Evolutionary conservation across 345 rosid genomes (phyloP).

Genomic region (Chamaenerion angustifolium): DNA sequence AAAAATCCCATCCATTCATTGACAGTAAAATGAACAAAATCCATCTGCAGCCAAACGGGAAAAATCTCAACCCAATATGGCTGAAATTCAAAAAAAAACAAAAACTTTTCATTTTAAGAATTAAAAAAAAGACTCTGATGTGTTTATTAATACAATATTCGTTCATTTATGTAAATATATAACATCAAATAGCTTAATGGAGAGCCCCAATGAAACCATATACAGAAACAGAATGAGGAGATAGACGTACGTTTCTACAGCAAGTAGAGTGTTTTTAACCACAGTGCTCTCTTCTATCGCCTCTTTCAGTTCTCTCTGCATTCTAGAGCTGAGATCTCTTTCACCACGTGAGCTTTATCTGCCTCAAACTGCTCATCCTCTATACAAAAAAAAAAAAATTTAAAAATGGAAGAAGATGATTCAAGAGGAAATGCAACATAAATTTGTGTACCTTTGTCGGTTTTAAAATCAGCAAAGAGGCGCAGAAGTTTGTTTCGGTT

Average conservation of each 20-base stretch:
- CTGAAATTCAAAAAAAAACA: no score
- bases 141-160: no score
- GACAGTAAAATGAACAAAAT: no score
- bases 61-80: no score
- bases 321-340: slow-evolving; percentile 74
- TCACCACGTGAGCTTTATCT: slow-evolving; percentile 86
- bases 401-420: background rate
- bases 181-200: no score
- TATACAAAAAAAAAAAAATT: slow-evolving; percentile 17
- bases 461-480: slow-evolving; percentile 53
- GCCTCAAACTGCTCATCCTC: slow-evolving; percentile 94
- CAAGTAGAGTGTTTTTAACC: background rate
- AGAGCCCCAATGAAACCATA: background rate
- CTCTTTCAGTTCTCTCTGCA: slow-evolving; percentile 16
- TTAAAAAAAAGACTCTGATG: no score
- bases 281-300: background rate
- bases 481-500: slow-evolving; percentile 71
- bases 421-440: background rate
- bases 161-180: no score
- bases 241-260: background rate
- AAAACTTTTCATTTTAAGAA: no score
- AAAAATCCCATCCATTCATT: no score
- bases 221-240: background rate
- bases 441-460: slow-evolving; percentile 42
- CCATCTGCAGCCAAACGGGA: no score